Evolutionary conservation across 495 filamentous ascomycete species (phyloP), one percentile per base, ranked within the genome.

Genomic region (Cercophora newfieldiana): DNA sequence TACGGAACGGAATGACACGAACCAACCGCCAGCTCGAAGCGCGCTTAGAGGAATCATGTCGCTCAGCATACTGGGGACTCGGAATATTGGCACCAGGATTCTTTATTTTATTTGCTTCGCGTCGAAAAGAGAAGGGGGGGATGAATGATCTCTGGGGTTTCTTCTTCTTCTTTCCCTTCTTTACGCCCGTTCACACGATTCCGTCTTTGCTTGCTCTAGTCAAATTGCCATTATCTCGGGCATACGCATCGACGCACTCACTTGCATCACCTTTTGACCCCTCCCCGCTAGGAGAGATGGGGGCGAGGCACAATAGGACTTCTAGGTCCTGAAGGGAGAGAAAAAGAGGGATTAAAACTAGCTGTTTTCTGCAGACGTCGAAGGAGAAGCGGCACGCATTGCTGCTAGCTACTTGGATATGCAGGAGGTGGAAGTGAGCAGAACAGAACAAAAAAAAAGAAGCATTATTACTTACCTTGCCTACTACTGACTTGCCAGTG

Each of bases 261-360:
- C 12, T 44, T 44, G 18, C 30, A 33, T 33, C 30, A 33, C 37
- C 37, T 14, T 16, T 44, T 44, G 37, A 14, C 18, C 10, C 18
- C 37, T 44, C 12, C 37, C 18, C 12, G 10, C 37, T 44, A 6
- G 12, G 10, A 2, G 37, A 16, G 4, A 44, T 8, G 2, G 3
- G 2, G 37, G 10, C 37, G 3, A 16, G 37, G 12, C 37, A 44
- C n/a, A n/a, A n/a, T 55, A 24, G 21, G 51, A 55, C 51, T 10
- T 24, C 51, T 55, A 25, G 51, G 21, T 55, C 51, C 51, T 55
- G 51, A 55, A 55, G 51, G 51, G 12, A 44, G 37, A 44, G 37
- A 44, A 16, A 26, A 19, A 49, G 44, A 22, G 8, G 18, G 51
- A 26, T 55, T 24, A 18, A 55, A 55, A 26, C 6, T 26, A 28